Conservation (phyloP, 345 rosid genomes). For the Cochlearia excelsa region DNA sequence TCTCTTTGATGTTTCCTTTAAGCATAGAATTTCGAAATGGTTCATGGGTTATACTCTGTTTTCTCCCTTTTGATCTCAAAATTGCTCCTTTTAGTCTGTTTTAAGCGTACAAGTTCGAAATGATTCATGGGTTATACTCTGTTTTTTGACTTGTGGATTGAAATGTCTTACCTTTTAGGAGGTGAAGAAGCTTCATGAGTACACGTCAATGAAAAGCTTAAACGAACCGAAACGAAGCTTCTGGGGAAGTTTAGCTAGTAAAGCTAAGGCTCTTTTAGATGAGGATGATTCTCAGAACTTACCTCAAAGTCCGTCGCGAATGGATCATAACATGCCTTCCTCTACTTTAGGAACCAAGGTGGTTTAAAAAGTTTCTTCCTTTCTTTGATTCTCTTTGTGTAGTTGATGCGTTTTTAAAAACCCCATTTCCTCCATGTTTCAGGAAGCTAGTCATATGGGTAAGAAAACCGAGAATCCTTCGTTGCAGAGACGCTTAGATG, state of each 20-base stretch:
- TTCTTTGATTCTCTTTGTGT: neutral
- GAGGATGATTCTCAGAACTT: constrained; percentile 42
- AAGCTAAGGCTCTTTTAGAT: constrained; percentile 83
- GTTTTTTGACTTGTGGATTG: constrained; percentile 3
- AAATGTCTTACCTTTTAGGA: constrained; percentile 36
- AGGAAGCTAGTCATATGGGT: constrained; percentile 33
- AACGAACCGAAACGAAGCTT: constrained; percentile 66
- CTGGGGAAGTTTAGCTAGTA: constrained; percentile 85
- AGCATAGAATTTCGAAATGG: neutral
- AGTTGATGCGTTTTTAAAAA: neutral
- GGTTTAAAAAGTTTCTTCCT: constrained; percentile 31
- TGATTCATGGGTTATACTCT: constrained; percentile 15
- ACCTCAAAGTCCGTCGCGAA: constrained; percentile 33
- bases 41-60: constrained; percentile 15
- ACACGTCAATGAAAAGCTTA: constrained; percentile 45
- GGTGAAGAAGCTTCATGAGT: constrained; percentile 37
- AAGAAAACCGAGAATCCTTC: constrained; percentile 53
- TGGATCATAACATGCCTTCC: constrained; percentile 37
- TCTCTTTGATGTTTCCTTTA: constrained; percentile 1
- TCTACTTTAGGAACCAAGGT: constrained; percentile 33
- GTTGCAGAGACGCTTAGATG: constrained; percentile 60
- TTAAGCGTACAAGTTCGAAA: neutral
- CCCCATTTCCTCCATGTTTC: constrained; percentile 27
- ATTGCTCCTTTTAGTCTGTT: neutral
- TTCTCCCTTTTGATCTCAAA: neutral